phyloP scores from a whole-genome alignment of 805 yeast genomes.

The Saccharomycopsis fodiens region DNA sequence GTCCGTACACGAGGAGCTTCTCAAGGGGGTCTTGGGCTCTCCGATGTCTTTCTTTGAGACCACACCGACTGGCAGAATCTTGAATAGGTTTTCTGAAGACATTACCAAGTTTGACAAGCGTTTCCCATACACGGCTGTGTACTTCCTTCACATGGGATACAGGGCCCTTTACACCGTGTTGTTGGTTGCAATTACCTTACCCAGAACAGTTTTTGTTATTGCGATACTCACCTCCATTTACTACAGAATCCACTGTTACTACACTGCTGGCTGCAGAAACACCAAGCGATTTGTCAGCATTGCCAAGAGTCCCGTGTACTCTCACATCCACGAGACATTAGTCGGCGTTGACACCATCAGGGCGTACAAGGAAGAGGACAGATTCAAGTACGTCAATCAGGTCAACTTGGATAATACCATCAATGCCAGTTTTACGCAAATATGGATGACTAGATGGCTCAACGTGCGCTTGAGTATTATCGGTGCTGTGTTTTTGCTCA shows the following conservation, averaged over 20 bases:
- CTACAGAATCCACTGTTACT: constrained; percentile 62
- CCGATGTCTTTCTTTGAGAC: constrained; percentile 82
- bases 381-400: constrained; percentile 55
- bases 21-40: constrained; percentile 50
- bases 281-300: constrained; percentile 64
- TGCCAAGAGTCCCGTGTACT: constrained; percentile 69
- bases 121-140: constrained; percentile 46
- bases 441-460: constrained; percentile 53
- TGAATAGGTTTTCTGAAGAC: constrained; percentile 71
- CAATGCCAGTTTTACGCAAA: constrained; percentile 28
- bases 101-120: constrained; percentile 47
- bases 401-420: constrained; percentile 41
- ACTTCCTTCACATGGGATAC: constrained; percentile 38
- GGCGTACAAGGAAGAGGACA: constrained; percentile 60
- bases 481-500: constrained; percentile 36
- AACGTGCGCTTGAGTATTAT: constrained; percentile 53
- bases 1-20: constrained; percentile 49
- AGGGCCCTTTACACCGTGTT: constrained; percentile 42
- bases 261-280: constrained; percentile 66
- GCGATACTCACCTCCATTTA: constrained; percentile 46
- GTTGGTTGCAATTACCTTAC: constrained; percentile 48
- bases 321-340: constrained; percentile 76
- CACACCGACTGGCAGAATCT: constrained; percentile 77
- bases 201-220: constrained; percentile 43
- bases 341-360: constrained; percentile 71